phyloP scores from a whole-genome alignment of 106 monocot species.

The Chionographis japonica region DNA sequence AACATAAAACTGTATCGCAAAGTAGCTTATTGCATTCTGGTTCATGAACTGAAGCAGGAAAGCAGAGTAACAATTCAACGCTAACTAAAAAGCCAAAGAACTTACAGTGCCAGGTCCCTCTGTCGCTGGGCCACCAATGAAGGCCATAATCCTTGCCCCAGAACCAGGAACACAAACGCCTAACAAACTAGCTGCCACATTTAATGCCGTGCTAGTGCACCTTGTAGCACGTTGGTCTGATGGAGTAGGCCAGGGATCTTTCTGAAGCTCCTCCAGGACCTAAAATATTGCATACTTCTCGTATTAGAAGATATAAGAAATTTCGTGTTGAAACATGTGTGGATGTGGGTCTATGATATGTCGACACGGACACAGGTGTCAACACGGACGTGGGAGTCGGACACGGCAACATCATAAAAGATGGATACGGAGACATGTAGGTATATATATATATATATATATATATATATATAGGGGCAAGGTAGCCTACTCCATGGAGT shows the following conservation, averaged over 20 bases:
- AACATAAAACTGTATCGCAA: too few species aligned
- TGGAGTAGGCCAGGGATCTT: conserved; percentile 88
- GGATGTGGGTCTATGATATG: too few species aligned
- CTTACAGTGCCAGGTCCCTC: conserved; percentile 79
- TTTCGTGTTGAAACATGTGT: not conserved
- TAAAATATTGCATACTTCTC: conserved; percentile 11
- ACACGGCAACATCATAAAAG: too few species aligned
- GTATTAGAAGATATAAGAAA: conserved; percentile 1
- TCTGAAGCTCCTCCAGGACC: conserved; percentile 92
- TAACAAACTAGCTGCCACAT: conserved; percentile 78
- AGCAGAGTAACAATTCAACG: not conserved
- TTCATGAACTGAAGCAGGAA: too few species aligned
- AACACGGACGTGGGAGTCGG: too few species aligned
- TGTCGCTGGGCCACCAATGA: conserved; percentile 94
- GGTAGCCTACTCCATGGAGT: too few species aligned
- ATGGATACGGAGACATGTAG: too few species aligned
- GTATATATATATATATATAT: too few species aligned
- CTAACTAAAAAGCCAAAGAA: conserved; percentile 6
- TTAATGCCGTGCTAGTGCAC: conserved; percentile 83
- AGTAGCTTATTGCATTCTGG: too few species aligned
- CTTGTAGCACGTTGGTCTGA: conserved; percentile 73
- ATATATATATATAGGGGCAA: too few species aligned
- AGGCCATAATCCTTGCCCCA: conserved; percentile 99
- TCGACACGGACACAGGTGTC: too few species aligned
- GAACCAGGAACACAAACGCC: conserved; percentile 99